Evolutionary conservation across 2,329 filamentous ascomycete species (phyloP).

Genomic region (Colletotrichum eremochloae): DNA sequence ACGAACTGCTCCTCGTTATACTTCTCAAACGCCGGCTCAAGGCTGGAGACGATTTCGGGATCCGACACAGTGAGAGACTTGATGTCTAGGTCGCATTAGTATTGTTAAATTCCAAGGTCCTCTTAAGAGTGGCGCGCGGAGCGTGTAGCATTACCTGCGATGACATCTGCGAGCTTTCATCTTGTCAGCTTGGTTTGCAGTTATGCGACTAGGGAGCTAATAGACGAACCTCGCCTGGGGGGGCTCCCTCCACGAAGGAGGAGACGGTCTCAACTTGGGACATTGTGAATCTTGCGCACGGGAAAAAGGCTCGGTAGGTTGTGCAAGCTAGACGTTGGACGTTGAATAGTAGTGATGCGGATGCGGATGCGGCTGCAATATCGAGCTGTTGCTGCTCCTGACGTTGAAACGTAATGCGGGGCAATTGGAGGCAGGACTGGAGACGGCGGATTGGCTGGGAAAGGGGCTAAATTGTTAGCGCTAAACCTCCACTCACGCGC

Average conservation of each 20-base stretch:
- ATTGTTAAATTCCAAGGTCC: slow-evolving; percentile 1
- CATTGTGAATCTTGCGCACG: slow-evolving; percentile 45
- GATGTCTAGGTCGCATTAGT: slow-evolving; percentile 74
- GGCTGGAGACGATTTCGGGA: slow-evolving; percentile 75
- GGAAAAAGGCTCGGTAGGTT: neutral
- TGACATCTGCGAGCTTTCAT: slow-evolving; percentile 83
- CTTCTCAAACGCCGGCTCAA: slow-evolving; percentile 87
- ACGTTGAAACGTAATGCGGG: slow-evolving; percentile 42
- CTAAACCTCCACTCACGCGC: slow-evolving; percentile 14
- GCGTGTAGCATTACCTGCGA: slow-evolving; percentile 75
- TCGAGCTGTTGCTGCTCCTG: slow-evolving; percentile 15
- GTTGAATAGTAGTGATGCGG: slow-evolving; percentile 28
- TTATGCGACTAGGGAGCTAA: slow-evolving; percentile 14
- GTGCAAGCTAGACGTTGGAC: neutral
- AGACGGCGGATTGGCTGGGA: slow-evolving; percentile 32
- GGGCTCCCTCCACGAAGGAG: slow-evolving; percentile 92
- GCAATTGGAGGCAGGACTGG: slow-evolving; percentile 36
- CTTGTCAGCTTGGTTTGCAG: slow-evolving; percentile 43
- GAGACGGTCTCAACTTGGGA: slow-evolving; percentile 72
- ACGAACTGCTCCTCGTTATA: slow-evolving; percentile 97
- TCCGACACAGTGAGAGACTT: slow-evolving; percentile 83
- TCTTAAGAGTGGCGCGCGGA: slow-evolving; percentile 11
- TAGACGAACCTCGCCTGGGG: slow-evolving; percentile 88
- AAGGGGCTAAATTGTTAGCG: slow-evolving; percentile 39
- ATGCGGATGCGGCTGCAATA: slow-evolving; percentile 11